Evolutionary conservation across 192 early-diverging fungal genomes (phyloP).

Genomic region (Spinellus fusiger): DNA sequence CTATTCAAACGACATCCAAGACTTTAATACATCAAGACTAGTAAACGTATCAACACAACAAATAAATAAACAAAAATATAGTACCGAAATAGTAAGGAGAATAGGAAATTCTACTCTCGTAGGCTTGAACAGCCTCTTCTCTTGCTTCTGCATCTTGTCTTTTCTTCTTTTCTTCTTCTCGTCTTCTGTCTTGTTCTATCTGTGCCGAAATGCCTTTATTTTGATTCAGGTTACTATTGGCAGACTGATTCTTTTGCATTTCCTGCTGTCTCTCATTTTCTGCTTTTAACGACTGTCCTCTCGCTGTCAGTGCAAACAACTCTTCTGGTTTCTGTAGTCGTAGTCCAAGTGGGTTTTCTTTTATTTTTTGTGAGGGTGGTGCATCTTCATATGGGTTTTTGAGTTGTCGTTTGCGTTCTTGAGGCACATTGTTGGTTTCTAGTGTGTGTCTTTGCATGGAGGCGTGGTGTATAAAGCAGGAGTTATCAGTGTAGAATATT

Average conservation of each 20-base stretch:
- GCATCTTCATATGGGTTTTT: neutral
- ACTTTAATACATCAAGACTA: neutral
- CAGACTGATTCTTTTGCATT: neutral
- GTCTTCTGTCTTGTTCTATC: neutral
- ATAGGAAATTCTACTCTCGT: conserved; percentile 33
- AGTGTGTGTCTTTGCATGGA: neutral
- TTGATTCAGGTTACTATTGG: neutral
- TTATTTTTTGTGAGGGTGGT: neutral
- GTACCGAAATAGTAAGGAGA: conserved; percentile 39
- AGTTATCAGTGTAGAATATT: neutral
- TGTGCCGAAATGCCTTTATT: neutral
- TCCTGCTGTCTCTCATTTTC: neutral
- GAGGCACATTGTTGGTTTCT: neutral
- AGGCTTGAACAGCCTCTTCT: conserved; percentile 34
- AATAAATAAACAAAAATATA: neutral
- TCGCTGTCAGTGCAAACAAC: neutral
- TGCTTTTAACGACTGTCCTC: neutral
- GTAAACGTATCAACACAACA: neutral
- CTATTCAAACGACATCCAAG: neutral
- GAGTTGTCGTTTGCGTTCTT: neutral
- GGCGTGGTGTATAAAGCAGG: neutral
- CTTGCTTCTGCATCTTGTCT: conserved; percentile 14
- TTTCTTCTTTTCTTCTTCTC: conserved; percentile 1
- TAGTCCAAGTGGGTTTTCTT: neutral
- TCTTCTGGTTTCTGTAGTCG: neutral